phyloP scores from a whole-genome alignment of 2,329 filamentous ascomycete species.

The Fusarium proliferatum region DNA sequence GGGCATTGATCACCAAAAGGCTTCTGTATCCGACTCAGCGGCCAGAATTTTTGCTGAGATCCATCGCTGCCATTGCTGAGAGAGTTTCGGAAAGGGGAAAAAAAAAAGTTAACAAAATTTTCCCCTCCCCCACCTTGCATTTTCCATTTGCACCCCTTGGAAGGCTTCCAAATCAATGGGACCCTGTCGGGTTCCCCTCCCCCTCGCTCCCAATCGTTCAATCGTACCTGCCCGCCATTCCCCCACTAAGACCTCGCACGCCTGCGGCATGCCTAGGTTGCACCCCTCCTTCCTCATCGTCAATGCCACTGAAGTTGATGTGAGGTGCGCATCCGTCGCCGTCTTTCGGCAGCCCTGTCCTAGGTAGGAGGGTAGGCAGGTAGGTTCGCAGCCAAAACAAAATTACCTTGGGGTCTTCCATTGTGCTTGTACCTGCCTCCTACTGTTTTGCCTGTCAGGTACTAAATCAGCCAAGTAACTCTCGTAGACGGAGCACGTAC shows the following conservation, averaged over 20 bases:
- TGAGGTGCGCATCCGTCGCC: constrained; percentile 7
- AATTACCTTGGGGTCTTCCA: not conserved
- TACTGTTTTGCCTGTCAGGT: constrained; percentile 31
- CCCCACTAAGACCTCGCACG: constrained; percentile 41
- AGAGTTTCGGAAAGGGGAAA: constrained; percentile 19
- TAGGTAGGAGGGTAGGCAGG: not conserved
- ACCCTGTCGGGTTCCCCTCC: constrained; percentile 38
- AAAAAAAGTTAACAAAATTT: constrained; percentile 39
- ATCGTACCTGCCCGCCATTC: constrained; percentile 38
- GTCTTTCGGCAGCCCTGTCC: constrained; percentile 35
- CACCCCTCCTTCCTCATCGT: constrained; percentile 41
- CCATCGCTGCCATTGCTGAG: constrained; percentile 29
- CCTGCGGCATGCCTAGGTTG: constrained; percentile 32
- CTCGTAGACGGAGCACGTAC: constrained; percentile 31
- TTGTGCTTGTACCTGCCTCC: constrained; percentile 35
- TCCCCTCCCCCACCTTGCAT: constrained; percentile 28
- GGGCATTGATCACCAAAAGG: constrained; percentile 42
- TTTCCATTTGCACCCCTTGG: constrained; percentile 21
- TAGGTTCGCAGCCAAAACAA: constrained; percentile 10
- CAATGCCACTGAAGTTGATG: constrained; percentile 5
- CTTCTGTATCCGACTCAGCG: constrained; percentile 30
- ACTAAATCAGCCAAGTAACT: constrained; percentile 28
- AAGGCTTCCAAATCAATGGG: constrained; percentile 16
- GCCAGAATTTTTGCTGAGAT: constrained; percentile 26
- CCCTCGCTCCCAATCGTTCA: constrained; percentile 40